Evolutionary conservation across 345 rosid genomes (phyloP), one percentile per base, ranked within the genome.

Genomic region (Linum lewisii): DNA sequence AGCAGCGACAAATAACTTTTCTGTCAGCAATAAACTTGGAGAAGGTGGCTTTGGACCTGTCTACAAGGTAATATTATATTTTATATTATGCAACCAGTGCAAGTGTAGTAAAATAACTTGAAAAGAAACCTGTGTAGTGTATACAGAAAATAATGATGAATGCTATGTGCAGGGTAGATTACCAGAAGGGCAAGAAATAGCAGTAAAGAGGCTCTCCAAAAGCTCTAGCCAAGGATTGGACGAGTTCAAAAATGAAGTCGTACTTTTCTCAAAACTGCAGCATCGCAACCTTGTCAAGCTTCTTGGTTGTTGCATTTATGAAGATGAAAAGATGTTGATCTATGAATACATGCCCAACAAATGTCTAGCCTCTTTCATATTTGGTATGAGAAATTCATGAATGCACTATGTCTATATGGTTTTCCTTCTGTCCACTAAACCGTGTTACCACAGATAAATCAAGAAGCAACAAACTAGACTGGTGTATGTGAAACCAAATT

Each of bases 271-370:
- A 0, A 52, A 52, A 52, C 55, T 52, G 2, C 55, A 52, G 55
- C 55, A 52, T 11, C 55, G 55, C 7, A 52, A 52, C 19, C 55
- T 52, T 2, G 55, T 52, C 7, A 52, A 23, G 55, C 55, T 52
- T 23, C 55, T 52, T 20, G 55, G 55, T 20, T 52, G 55, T 23
- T 52, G 55, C 55, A 52, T 20, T 23, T 20, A 14, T 52, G 55
- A 52, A 0, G 24, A 52, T n/a, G 55, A 52, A 20, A 52, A 9
- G 24, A 52, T 52, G 55, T 23, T 52, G 55, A 52, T 52, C 55
- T 52, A 52, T 23, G 55, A 52, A n/a, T 52, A 52, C 55, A 52
- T 52, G 55, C 55, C 55, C 2, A 52, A 52, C 55, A 52, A 19
- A 52, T 2, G 55, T 20, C 19, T 52, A 23, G 55, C 16, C 24